Conservation (phyloP, 768 basidiomycete genomes). For the Tulasnella sp. region DNA sequence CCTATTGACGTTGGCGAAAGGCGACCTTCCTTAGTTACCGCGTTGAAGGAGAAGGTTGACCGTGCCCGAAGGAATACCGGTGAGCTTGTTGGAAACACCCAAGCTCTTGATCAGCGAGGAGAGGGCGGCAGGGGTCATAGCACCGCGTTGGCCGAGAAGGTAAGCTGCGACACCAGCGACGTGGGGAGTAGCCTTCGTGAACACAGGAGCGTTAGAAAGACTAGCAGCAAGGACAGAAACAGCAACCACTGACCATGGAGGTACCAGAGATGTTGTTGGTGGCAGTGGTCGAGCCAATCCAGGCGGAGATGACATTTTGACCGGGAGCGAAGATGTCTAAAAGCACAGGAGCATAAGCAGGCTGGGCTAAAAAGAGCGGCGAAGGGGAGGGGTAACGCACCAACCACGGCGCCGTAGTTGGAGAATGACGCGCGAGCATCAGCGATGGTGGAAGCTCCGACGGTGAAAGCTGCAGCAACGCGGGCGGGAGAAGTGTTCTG, state of each 20-base stretch:
- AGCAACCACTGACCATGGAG: conserved; percentile 9
- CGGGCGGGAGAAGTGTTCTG: conserved; percentile 34
- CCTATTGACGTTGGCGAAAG: not conserved
- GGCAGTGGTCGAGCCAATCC: conserved; percentile 31
- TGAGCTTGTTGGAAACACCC: conserved; percentile 22
- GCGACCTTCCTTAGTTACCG: not conserved
- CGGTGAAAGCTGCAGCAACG: conserved; percentile 37
- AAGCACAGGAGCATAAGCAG: not conserved
- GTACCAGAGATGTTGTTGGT: conserved; percentile 33
- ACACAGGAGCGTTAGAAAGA: not conserved
- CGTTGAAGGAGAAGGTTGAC: conserved; percentile 30
- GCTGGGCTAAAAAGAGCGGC: not conserved
- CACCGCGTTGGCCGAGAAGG: conserved; percentile 21
- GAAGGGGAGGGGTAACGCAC: not conserved
- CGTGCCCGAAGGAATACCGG: conserved; percentile 29
- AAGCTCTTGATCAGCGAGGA: conserved; percentile 23
- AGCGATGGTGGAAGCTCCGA: conserved; percentile 54
- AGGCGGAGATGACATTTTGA: conserved; percentile 27
- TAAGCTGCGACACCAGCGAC: conserved; percentile 31
- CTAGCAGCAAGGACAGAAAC: too few relatives aligned
- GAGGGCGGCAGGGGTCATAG: conserved; percentile 28
- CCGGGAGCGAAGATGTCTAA: conserved; percentile 31
- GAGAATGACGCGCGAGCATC: conserved; percentile 91
- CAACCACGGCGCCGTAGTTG: conserved; percentile 37
- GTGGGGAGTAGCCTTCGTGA: conserved; percentile 7